Evolutionary conservation across 2,329 filamentous ascomycete species (phyloP), one percentile per base, ranked within the genome.

Genomic region (Pseudocercospora cruenta): DNA sequence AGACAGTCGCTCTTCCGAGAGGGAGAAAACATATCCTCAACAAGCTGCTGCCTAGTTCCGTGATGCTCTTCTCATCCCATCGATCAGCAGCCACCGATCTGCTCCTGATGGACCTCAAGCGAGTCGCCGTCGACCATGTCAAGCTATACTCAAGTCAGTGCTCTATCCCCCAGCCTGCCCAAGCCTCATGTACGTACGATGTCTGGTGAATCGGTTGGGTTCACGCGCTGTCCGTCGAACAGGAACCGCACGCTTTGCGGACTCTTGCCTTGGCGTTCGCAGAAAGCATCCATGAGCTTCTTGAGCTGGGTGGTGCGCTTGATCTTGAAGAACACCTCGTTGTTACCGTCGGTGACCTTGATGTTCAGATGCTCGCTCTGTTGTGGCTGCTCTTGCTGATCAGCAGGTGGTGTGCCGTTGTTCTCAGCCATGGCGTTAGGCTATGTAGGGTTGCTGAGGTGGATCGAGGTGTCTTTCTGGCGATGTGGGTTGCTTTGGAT

Each of bases 251-350:
- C 94, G 4, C 92, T 94, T 36, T 84, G 87, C 6, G 90, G 83
- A 36, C 90, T 88, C 84, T 98, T 98, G 74, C 95, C 95, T 79
- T 97, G 94, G 24, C 95, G 88, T 72, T 98, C 94, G 80, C 95
- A 99, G 80, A 98, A 99, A 21, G 95, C 95, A 68, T 93, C 91
- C 95, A 99, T 99, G 63, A 99, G 85, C 85, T 99, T 99, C 83
- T 97, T 95, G 1, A 99, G 87, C 79, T 93, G 92, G 0, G 95
- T 99, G 22, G 91, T 93, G 43, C 94, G 88, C 90, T 99, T 99
- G 84, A 99, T 99, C 86, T 99, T 99, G 86, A 99, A 99, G 81
- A 98, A 99, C 75, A 99, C 94, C 79, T 99, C 95, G 79, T 99
- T 99, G 84, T 97, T 97, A 83, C 96, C 97, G 75, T 99, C 95